A percentile compares a stretch with the other conserved stretches of the same genome.
These are phyloP conservation scores for Nepenthes mirabilis DNA, from an alignment of 148 eudicot species.

Conservation along the genomic window DNA sequence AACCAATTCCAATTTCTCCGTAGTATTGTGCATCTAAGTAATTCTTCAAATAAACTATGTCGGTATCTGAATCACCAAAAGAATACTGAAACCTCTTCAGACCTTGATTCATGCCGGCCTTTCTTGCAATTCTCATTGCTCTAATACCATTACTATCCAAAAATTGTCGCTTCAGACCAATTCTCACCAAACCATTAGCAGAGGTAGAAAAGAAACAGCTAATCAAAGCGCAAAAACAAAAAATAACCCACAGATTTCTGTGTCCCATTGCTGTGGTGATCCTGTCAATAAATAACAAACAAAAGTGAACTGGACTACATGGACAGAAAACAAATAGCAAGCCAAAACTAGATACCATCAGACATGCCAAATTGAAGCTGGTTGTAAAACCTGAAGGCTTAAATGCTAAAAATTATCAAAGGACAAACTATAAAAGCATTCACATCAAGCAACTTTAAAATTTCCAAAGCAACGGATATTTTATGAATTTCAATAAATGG, in stretches of 20 bases:
- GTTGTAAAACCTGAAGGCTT: too few species aligned
- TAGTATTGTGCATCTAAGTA: conserved; percentile 87
- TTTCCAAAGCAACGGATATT: too few species aligned
- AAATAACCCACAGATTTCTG: conserved; percentile 15
- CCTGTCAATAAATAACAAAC: too few species aligned
- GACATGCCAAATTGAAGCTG: too few species aligned
- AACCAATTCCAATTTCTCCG: conserved; percentile 73
- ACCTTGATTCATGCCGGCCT: conserved; percentile 20
- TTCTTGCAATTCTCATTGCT: conserved; percentile 38
- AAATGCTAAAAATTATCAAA: too few species aligned
- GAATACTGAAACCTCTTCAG: conserved; percentile 12
- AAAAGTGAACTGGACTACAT: too few species aligned
- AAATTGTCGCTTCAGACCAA: conserved; percentile 48
- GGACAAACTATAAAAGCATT: too few species aligned
- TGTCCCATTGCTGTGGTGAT: conserved; percentile 27
- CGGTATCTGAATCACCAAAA: conserved; percentile 25
- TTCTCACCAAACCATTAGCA: conserved; percentile 43
- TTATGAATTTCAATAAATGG: too few species aligned
- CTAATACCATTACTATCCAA: conserved; percentile 38
- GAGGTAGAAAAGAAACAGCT: conserved; percentile 24
- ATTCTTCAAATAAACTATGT: conserved; percentile 53
- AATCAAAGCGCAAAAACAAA: conserved; percentile 31
- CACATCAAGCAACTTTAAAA: too few species aligned
- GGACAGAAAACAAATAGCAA: too few species aligned
- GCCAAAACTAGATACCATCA: too few species aligned